Evolutionary conservation across 306 rosid genomes (phyloP).

Genomic region (Cucurbita pepo): DNA sequence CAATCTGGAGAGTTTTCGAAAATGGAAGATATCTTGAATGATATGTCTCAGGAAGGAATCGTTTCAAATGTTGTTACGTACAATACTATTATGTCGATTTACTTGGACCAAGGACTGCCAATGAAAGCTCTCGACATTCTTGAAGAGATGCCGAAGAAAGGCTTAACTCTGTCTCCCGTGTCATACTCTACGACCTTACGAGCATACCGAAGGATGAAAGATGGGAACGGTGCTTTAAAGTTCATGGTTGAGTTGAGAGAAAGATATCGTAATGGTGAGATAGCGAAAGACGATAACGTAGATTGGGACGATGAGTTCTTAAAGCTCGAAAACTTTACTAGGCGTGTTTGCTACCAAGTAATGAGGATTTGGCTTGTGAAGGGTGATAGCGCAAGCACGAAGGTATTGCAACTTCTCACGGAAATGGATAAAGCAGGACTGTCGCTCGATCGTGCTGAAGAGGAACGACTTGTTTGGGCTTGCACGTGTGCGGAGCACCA

Average conservation of each 20-base stretch:
- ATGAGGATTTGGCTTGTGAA: constrained; percentile 81
- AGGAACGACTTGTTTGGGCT: constrained; percentile 76
- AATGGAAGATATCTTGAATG: constrained; percentile 42
- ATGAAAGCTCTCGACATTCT: constrained; percentile 47
- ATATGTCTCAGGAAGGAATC: constrained; percentile 56
- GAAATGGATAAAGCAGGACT: constrained; percentile 61
- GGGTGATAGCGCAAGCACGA: constrained; percentile 25
- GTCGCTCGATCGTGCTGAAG: constrained; percentile 38
- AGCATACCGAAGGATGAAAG: constrained; percentile 72
- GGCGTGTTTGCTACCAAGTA: constrained; percentile 79
- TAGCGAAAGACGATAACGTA: constrained; percentile 34
- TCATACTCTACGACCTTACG: constrained; percentile 62
- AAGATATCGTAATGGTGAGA: constrained; percentile 44
- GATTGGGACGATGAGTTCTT: constrained; percentile 57
- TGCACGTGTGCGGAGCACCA: constrained; percentile 79
- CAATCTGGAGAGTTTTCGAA: constrained; percentile 39
- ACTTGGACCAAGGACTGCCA: constrained; percentile 46
- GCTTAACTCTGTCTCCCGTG: constrained; percentile 48
- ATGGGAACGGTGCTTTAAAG: constrained; percentile 58
- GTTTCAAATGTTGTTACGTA: constrained; percentile 58
- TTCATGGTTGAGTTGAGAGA: constrained; percentile 56
- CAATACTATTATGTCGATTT: constrained; percentile 65
- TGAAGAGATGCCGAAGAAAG: constrained; percentile 47
- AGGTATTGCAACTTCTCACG: constrained; percentile 45
- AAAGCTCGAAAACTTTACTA: constrained; percentile 56